These are phyloP conservation scores for Sporothrix euskadiensis DNA, from an alignment of 2,329 filamentous ascomycete species.

Conservation along the genomic window DNA sequence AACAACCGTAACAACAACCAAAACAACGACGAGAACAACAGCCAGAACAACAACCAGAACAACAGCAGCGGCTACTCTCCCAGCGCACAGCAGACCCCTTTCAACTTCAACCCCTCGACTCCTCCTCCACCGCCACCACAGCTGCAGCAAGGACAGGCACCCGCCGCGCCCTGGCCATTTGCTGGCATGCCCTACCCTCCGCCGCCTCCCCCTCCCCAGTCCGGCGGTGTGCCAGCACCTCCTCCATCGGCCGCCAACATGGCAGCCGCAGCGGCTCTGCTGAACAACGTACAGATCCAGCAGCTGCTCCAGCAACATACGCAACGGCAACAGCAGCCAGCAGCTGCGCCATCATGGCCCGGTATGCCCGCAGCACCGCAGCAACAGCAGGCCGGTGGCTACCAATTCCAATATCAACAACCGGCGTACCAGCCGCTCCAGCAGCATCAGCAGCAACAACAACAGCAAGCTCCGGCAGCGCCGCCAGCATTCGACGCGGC, in stretches of 20 bases:
- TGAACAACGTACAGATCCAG: constrained; percentile 41
- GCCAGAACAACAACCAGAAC: not conserved
- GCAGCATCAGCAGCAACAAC: constrained; percentile 18
- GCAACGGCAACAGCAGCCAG: constrained; percentile 29
- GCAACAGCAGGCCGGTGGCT: not conserved
- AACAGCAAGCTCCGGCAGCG: not conserved
- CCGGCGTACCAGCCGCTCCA: constrained; percentile 23
- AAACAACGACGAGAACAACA: not conserved
- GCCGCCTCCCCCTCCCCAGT: constrained; percentile 37
- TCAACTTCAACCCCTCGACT: not conserved
- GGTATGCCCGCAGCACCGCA: constrained; percentile 8
- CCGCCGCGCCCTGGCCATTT: constrained; percentile 26
- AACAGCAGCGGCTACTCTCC: constrained; percentile 11
- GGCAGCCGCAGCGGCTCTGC: constrained; percentile 24
- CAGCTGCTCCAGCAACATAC: constrained; percentile 39
- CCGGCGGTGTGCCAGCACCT: not conserved
- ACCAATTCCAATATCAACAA: constrained; percentile 25
- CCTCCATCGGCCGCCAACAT: constrained; percentile 16
- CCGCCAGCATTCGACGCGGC: constrained; percentile 20
- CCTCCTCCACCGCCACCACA: constrained; percentile 28
- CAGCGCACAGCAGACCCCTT: not conserved
- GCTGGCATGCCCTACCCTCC: constrained; percentile 31
- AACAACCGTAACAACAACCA: not conserved
- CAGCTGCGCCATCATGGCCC: constrained; percentile 10
- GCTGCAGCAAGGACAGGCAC: constrained; percentile 39